phyloP scores from a whole-genome alignment of 305 asterid genomes.

The Coffea humblotiana region DNA sequence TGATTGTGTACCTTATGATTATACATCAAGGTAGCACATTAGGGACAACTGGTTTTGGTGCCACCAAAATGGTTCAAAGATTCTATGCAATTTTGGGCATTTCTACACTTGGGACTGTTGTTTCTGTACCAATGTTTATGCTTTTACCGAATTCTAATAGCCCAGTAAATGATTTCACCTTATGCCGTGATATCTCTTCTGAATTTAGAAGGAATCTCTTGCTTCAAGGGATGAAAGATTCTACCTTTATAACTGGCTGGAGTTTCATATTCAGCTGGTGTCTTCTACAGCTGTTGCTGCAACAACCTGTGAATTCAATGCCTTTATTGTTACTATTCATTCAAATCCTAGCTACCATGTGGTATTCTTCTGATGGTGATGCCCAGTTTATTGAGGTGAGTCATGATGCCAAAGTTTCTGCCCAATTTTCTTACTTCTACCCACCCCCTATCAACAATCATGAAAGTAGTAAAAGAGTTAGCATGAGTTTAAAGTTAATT shows the following conservation, averaged over 20 bases:
- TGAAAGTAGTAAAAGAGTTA: too few relatives aligned
- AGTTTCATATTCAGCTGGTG: constrained; percentile 68
- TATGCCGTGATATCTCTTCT: constrained; percentile 24
- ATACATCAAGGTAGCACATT: constrained; percentile 39
- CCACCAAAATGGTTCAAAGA: constrained; percentile 55
- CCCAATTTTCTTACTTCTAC: not conserved
- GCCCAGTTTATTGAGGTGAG: constrained; percentile 82
- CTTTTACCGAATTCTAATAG: constrained; percentile 33
- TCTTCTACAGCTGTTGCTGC: constrained; percentile 78
- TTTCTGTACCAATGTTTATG: constrained; percentile 68
- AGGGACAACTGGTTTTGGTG: constrained; percentile 39
- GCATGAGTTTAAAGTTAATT: not conserved
- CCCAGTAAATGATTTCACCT: constrained; percentile 14
- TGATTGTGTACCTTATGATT: constrained; percentile 50
- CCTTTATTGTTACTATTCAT: constrained; percentile 55
- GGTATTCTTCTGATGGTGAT: constrained; percentile 38
- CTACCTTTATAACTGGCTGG: constrained; percentile 57
- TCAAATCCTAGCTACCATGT: constrained; percentile 58
- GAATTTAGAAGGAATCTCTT: constrained; percentile 28
- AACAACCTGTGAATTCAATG: constrained; percentile 76
- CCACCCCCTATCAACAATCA: not conserved
- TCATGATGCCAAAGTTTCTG: constrained; percentile 5
- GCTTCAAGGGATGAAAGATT: constrained; percentile 43
- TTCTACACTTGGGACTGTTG: constrained; percentile 42
- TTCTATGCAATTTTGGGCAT: constrained; percentile 58